Evolutionary conservation across 108 stramenopile species (phyloP).

Genomic region (Fragilaria crotonensis): DNA sequence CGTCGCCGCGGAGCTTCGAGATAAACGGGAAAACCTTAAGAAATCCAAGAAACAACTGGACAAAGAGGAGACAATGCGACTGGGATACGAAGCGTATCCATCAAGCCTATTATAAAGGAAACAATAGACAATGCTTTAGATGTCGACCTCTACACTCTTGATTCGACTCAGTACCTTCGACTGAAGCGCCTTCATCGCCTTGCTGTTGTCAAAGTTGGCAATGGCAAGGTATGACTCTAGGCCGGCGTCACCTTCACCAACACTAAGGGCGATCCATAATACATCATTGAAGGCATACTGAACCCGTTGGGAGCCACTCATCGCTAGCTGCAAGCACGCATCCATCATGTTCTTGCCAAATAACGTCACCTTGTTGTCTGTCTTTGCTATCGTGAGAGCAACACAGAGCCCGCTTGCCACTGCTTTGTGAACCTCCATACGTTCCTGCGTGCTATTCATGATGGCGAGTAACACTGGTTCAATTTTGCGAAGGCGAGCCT

Average conservation of each 20-base stretch:
- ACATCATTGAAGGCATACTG: conserved; percentile 86
- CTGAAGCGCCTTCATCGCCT: conserved; percentile 64
- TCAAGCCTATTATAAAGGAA: neutral
- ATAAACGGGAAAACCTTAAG: conserved; percentile 49
- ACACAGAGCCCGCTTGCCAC: conserved; percentile 65
- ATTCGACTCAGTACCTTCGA: conserved; percentile 70
- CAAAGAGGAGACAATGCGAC: no score
- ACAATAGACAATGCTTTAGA: conserved; percentile 10
- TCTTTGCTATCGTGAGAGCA: conserved; percentile 33
- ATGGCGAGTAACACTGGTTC: conserved; percentile 48
- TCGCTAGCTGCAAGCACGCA: conserved; percentile 63
- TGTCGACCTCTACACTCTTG: conserved; percentile 31
- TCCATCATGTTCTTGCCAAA: conserved; percentile 48
- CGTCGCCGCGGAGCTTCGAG: conserved; percentile 57
- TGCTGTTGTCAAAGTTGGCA: conserved; percentile 73
- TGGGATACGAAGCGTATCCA: conserved; percentile 2
- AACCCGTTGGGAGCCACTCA: conserved; percentile 69
- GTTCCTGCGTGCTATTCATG: conserved; percentile 56
- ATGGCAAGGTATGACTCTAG: conserved; percentile 50
- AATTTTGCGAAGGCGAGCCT: conserved; percentile 20
- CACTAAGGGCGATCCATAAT: conserved; percentile 74
- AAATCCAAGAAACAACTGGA: conserved; percentile 49
- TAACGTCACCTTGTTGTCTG: conserved; percentile 43
- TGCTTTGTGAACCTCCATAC: conserved; percentile 58
- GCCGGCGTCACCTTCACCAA: conserved; percentile 61